Base-by-base conservation (phyloP, 352 stramenopile species). In the Plasmopara muralis region DNA sequence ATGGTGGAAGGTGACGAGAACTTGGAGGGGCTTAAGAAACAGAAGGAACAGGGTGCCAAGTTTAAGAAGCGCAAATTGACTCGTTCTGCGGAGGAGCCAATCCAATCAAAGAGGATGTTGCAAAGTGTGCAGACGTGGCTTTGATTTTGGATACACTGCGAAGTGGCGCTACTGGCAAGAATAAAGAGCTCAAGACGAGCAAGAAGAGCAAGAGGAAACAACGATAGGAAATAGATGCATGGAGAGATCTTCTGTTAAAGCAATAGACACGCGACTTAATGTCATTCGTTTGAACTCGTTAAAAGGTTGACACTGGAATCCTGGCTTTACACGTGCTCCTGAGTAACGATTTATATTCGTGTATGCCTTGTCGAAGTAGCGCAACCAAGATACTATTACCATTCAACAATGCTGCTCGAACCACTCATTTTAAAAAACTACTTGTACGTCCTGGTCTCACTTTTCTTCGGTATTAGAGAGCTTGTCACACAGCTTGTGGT, bases 121-220 rank as follows among this genome's bases (percentile, higher is more conserved):
- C 62, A 18, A 67, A 61, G 0, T 77, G 60, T 59, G 72, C 72
- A 7, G 78, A 89, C 43, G 68, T 89, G n/a, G 49, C 68, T 14
- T 70, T 68, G 41, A 89, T 89, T 57, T 79, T 89, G 73, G 74
- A 78, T 45, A 76, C 66, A 16, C 63, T 89, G 44, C 73, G 74
- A n/a, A 60, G 53, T 43, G 57, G 67, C 0, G 49, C 45, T 37
- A 57, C 53, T 30, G 57, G 45, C 44, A 66, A 64, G 40, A 51
- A 64, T 37, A 77, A 74, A 39, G 70, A 66, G 51, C 70, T 57
- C 18, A 75, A 75, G 38, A 79, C 73, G 53, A 61, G 40, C 28
- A 83, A 81, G 47, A 74, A 74, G 31, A 75, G 47, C 42, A 80
- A 75, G 48, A 80, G 77, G 46, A 56, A 60, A 20, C 54, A 60